Evolutionary conservation across 805 yeast species (phyloP).

Genomic region (Ogataea paradorogensis): DNA sequence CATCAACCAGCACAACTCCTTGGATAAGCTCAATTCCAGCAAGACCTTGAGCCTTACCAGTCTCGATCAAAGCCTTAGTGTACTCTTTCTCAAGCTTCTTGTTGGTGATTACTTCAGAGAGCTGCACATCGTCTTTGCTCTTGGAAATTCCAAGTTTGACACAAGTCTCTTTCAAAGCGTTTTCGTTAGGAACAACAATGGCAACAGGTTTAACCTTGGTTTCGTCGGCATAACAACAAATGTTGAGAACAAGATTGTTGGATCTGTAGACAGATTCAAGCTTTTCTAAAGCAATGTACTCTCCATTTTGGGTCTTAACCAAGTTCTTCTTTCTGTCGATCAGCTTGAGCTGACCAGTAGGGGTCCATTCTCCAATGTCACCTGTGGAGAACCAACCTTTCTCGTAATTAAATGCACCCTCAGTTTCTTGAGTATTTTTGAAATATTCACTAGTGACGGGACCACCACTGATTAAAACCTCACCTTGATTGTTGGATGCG

Average conservation of each 20-base stretch:
- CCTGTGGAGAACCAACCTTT: conserved; percentile 97
- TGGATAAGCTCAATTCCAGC: conserved; percentile 80
- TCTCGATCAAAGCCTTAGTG: conserved; percentile 56
- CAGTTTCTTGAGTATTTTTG: conserved; percentile 79
- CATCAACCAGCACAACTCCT: conserved; percentile 75
- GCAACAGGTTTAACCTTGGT: conserved; percentile 88
- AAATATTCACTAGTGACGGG: conserved; percentile 75
- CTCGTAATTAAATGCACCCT: conserved; percentile 62
- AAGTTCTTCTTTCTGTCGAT: conserved; percentile 95
- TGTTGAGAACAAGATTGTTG: conserved; percentile 67
- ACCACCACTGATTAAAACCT: conserved; percentile 74
- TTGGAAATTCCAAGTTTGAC: conserved; percentile 52
- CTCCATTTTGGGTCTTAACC: conserved; percentile 95
- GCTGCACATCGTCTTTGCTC: conserved; percentile 36
- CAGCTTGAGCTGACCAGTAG: conserved; percentile 72
- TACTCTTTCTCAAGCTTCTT: conserved; percentile 53
- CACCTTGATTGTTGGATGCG: conserved; percentile 92
- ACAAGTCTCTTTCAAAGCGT: conserved; percentile 58
- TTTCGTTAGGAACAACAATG: conserved; percentile 79
- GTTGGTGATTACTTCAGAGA: conserved; percentile 53
- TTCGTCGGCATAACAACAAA: conserved; percentile 92
- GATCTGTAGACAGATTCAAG: conserved; percentile 90
- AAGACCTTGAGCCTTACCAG: conserved; percentile 81
- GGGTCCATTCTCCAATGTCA: conserved; percentile 92
- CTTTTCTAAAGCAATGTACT: conserved; percentile 95